Percentiles rank a stretch among this genome's conserved stretches.
Evolutionary conservation across 78 protist species (phyloP).

Genomic region (Dictyostelium purpureum): DNA sequence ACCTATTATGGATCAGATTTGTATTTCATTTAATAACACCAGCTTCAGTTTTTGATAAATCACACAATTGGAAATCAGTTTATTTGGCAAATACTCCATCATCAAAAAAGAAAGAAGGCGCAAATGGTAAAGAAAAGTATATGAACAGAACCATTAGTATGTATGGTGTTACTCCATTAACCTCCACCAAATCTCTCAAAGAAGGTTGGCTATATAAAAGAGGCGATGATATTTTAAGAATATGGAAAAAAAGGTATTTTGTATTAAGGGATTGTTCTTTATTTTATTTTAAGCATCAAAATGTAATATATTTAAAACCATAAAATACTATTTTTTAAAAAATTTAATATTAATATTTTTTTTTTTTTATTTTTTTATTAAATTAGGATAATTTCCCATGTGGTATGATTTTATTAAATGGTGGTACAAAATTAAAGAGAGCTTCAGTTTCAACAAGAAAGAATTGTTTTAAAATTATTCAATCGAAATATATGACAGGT

Average conservation of each 20-base stretch:
- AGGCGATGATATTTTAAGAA: slow-evolving; percentile 59
- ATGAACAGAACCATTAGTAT: slow-evolving; percentile 35
- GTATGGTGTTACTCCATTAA: slow-evolving; percentile 25
- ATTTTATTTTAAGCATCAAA: slow-evolving; percentile 55
- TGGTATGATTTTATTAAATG: slow-evolving; percentile 43
- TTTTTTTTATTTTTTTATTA: neutral
- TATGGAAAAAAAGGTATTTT: slow-evolving; percentile 73
- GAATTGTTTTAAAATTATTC: slow-evolving; percentile 51
- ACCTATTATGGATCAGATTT: slow-evolving; percentile 39
- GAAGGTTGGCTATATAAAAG: slow-evolving; percentile 67
- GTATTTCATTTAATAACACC: slow-evolving; percentile 36
- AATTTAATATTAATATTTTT: neutral
- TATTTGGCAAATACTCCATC: slow-evolving; percentile 1
- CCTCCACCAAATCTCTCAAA: neutral
- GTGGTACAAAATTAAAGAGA: neutral
- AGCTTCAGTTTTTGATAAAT: slow-evolving; percentile 36
- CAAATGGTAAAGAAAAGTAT: slow-evolving; percentile 15
- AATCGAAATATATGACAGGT: neutral
- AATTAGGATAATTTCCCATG: slow-evolving; percentile 64
- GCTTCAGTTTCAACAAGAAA: slow-evolving; percentile 38
- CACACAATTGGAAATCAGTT: slow-evolving; percentile 44
- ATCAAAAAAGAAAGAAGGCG: neutral
- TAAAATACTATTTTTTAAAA: neutral
- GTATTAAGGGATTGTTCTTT: slow-evolving; percentile 44
- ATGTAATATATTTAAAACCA: too few relatives aligned